Conservation (phyloP, 1,284 basidiomycete genomes). For the Meripilus lineatus region DNA sequence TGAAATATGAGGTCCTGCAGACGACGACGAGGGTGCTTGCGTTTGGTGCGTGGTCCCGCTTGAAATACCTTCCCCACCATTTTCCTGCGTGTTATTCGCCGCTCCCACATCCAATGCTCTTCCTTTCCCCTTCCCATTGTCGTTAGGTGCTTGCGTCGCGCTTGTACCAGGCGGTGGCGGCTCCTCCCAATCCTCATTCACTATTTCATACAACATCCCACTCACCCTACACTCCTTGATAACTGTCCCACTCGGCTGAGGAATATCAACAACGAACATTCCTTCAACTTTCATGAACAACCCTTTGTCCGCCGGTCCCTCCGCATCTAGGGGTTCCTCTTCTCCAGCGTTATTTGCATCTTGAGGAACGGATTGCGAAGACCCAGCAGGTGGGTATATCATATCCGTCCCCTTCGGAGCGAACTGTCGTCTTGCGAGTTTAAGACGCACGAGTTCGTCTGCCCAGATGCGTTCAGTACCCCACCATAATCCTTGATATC, state of each 20-base stretch:
- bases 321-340: slow-evolving; percentile 23
- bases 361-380: slow-evolving; percentile 34
- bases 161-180: slow-evolving; percentile 13
- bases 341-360: slow-evolving; percentile 4
- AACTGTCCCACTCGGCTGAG: slow-evolving; percentile 31
- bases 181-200: slow-evolving; percentile 64
- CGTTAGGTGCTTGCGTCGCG: slow-evolving; percentile 3
- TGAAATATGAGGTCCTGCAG: too few relatives aligned
- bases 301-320: slow-evolving; percentile 54
- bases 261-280: slow-evolving; percentile 52
- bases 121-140: slow-evolving; percentile 21
- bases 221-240: slow-evolving; percentile 55
- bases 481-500: slow-evolving; percentile 84
- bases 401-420: slow-evolving; percentile 55
- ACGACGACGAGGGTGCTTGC: too few relatives aligned
- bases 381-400: slow-evolving; percentile 56
- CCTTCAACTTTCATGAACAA: slow-evolving; percentile 64
- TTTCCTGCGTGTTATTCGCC: too few relatives aligned
- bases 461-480: slow-evolving; percentile 86
- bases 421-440: slow-evolving; percentile 57
- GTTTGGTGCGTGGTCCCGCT: too few relatives aligned
- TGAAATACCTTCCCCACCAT: too few relatives aligned
- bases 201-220: slow-evolving; percentile 71
- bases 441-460: slow-evolving; percentile 80
- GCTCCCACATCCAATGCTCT: slow-evolving; percentile 8